Conservation (phyloP, 345 rosid genomes). For the Rhizophora mangle region DNA sequence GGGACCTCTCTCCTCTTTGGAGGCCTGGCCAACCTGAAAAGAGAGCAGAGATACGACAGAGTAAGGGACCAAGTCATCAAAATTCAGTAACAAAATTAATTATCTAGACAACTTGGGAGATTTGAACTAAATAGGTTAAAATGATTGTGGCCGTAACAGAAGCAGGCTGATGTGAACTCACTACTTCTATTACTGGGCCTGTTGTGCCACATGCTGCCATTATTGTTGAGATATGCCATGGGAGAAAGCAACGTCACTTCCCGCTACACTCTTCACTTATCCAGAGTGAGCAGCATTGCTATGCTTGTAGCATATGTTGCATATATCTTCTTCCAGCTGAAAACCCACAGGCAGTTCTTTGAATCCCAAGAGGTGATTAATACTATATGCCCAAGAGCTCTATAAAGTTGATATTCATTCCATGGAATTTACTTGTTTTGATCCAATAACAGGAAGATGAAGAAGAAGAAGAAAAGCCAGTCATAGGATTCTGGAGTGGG, state of each 20-base stretch:
- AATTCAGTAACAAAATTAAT: background rate
- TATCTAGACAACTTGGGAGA: background rate
- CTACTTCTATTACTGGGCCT: constrained; percentile 63
- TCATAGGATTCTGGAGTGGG: constrained; percentile 80
- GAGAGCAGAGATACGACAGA: constrained; percentile 71
- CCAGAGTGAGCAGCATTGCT: constrained; percentile 78
- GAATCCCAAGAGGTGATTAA: constrained; percentile 51
- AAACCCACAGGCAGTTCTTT: constrained; percentile 61
- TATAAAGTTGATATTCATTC: background rate
- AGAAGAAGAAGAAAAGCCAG: constrained; percentile 60
- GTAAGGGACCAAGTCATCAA: constrained; percentile 32
- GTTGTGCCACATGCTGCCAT: constrained; percentile 74
- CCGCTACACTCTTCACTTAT: constrained; percentile 46
- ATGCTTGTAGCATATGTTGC: constrained; percentile 77
- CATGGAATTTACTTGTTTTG: background rate
- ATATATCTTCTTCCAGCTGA: constrained; percentile 80
- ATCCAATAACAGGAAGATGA: constrained; percentile 40
- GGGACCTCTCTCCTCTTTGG: constrained; percentile 83
- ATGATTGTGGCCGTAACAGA: constrained; percentile 41
- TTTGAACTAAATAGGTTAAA: background rate
- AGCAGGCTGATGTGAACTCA: constrained; percentile 80
- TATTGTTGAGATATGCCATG: constrained; percentile 49
- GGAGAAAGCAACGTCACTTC: constrained; percentile 27
- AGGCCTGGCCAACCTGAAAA: constrained; percentile 71
- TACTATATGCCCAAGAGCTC: background rate